phyloP scores from a whole-genome alignment of 129 eudicot genomes.

The Dittrichia graveolens region DNA sequence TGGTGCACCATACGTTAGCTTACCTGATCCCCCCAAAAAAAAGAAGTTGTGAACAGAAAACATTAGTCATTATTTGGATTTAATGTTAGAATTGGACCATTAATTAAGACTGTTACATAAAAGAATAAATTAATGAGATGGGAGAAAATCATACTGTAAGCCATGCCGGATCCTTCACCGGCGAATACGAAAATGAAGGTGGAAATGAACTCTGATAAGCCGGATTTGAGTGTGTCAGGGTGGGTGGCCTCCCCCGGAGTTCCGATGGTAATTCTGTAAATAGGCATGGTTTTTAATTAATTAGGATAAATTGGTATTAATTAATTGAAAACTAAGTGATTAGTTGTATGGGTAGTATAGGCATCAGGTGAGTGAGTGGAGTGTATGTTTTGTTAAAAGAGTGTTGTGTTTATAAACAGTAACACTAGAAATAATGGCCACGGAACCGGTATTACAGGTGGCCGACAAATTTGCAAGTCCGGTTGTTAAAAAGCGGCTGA shows the following conservation, averaged over 20 bases:
- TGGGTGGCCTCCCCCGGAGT: conserved; percentile 69
- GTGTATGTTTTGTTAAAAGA: not conserved
- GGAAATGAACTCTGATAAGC: conserved; percentile 69
- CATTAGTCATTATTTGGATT: not conserved
- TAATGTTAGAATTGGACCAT: not conserved
- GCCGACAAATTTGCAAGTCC: conserved; percentile 29
- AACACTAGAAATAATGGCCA: conserved; percentile 41
- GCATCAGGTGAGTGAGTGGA: conserved; percentile 1
- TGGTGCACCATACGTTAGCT: conserved; percentile 51
- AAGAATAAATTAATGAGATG: not conserved
- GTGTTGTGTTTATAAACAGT: conserved; percentile 26
- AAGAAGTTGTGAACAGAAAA: not conserved
- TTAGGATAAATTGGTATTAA: conserved; percentile 2
- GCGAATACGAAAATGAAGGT: conserved; percentile 77
- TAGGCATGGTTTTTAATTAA: conserved; percentile 47
- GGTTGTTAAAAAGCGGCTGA: conserved; percentile 18
- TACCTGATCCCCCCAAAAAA: conserved; percentile 42
- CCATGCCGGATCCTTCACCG: conserved; percentile 82
- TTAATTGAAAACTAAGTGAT: too few relatives aligned
- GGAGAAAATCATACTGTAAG: conserved; percentile 45
- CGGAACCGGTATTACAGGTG: conserved; percentile 44
- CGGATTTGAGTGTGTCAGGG: conserved; percentile 68
- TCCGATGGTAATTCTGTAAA: conserved; percentile 59
- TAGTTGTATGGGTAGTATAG: too few relatives aligned
- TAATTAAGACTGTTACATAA: not conserved